Conservation (phyloP, 163 green algal species). For the Coccomyxa subellipsoidea region DNA sequence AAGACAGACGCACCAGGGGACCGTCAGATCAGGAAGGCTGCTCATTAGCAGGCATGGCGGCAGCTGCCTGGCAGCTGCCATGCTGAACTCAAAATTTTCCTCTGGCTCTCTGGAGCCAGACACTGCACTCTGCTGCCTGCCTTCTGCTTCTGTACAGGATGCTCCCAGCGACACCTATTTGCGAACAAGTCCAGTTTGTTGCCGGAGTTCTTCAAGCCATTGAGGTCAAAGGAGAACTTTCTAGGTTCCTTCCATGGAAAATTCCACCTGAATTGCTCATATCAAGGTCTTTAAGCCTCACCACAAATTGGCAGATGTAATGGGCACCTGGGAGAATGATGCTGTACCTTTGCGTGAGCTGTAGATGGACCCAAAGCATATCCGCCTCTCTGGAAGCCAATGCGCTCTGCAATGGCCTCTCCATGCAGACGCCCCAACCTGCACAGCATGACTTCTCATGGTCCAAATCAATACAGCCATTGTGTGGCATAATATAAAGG, state of each 20-base stretch:
- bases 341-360: neutral
- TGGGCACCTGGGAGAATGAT: too few species aligned
- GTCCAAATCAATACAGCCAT: too few species aligned
- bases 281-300: too few species aligned
- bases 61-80: constrained; percentile 27
- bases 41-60: constrained; percentile 52
- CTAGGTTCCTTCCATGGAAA: too few species aligned
- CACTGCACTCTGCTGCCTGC: neutral
- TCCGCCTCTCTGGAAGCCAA: neutral
- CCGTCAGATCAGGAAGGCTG: constrained; percentile 50
- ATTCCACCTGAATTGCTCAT: too few species aligned
- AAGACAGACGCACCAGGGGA: constrained; percentile 46
- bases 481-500: too few species aligned
- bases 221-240: too few species aligned
- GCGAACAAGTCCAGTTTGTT: too few species aligned
- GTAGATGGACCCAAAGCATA: neutral
- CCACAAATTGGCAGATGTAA: too few species aligned
- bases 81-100: neutral
- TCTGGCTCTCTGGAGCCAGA: neutral
- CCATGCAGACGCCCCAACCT: neutral
- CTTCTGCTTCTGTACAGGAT: neutral
- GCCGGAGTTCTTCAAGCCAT: too few species aligned
- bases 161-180: neutral
- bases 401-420: neutral
- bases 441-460: too few species aligned